These are phyloP conservation scores for Fusarium burgessii DNA, from an alignment of 2,329 filamentous ascomycete genomes.

Conservation along the genomic window DNA sequence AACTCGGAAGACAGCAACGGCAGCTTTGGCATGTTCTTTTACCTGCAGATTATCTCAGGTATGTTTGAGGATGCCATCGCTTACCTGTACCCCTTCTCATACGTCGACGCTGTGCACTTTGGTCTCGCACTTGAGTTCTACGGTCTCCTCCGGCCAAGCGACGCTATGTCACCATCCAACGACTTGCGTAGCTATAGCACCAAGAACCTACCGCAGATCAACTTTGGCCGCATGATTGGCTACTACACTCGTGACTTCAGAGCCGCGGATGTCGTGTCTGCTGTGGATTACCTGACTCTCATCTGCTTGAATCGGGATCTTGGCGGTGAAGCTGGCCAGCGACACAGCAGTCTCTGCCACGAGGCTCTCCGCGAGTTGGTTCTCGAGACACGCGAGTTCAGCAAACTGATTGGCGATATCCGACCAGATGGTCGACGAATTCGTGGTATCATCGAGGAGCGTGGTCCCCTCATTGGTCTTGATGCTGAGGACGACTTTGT, in stretches of 20 bases:
- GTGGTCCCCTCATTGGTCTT: constrained; percentile 83
- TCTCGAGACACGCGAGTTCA: constrained; percentile 96
- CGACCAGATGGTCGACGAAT: constrained; percentile 86
- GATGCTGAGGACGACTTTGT: constrained; percentile 86
- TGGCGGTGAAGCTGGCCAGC: constrained; percentile 76
- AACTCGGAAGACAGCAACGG: constrained; percentile 79
- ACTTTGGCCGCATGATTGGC: constrained; percentile 92
- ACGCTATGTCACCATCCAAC: constrained; percentile 79
- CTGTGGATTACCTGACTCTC: constrained; percentile 91
- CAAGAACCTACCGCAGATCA: constrained; percentile 82
- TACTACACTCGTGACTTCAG: constrained; percentile 98
- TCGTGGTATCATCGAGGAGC: constrained; percentile 87
- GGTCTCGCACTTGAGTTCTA: constrained; percentile 91
- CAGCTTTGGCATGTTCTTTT: constrained; percentile 91
- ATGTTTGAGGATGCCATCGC: constrained; percentile 95
- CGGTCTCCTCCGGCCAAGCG: constrained; percentile 86
- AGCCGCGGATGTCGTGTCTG: constrained; percentile 86
- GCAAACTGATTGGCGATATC: constrained; percentile 92
- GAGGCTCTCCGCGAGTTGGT: constrained; percentile 94
- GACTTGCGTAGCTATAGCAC: constrained; percentile 76
- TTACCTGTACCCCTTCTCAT: constrained; percentile 91
- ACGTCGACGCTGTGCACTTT: constrained; percentile 95
- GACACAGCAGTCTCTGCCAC: constrained; percentile 86
- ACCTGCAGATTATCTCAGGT: constrained; percentile 88
- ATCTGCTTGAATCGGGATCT: constrained; percentile 93